Evolutionary conservation across 352 stramenopile genomes (phyloP).

Genomic region (Pythium periplocum): DNA sequence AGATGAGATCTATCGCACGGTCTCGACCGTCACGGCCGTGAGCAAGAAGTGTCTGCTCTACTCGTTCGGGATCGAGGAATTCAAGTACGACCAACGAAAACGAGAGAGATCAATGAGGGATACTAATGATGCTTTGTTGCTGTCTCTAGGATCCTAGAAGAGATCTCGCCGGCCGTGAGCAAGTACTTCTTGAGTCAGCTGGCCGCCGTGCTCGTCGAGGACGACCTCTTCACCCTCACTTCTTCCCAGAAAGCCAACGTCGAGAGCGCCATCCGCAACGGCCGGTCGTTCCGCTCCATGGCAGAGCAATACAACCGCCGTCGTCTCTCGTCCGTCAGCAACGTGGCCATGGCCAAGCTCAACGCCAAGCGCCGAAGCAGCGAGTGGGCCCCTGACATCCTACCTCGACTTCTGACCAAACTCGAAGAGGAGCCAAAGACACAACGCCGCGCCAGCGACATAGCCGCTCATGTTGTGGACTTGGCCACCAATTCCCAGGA

Average conservation of each 20-base stretch:
- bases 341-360: slow-evolving; percentile 64
- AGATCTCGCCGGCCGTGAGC: slow-evolving; percentile 70
- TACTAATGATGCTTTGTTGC: slow-evolving; percentile 1
- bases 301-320: slow-evolving; percentile 52
- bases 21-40: slow-evolving; percentile 67
- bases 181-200: slow-evolving; percentile 80
- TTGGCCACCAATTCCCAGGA: no score
- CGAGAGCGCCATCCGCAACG: slow-evolving; percentile 41
- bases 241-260: slow-evolving; percentile 48
- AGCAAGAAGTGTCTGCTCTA: slow-evolving; percentile 72
- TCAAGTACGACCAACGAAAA: slow-evolving; percentile 35
- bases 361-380: slow-evolving; percentile 49
- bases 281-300: slow-evolving; percentile 49
- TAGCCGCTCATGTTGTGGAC: no score
- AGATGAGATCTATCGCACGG: slow-evolving; percentile 69
- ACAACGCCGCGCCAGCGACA: no score
- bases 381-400: slow-evolving; percentile 66
- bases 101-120: no score
- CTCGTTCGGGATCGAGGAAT: slow-evolving; percentile 74
- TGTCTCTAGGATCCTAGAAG: slow-evolving; percentile 35
- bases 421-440: slow-evolving; percentile 29
- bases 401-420: slow-evolving; percentile 55
- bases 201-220: slow-evolving; percentile 61
- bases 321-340: slow-evolving; percentile 48
- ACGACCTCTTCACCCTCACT: slow-evolving; percentile 57